phyloP scores from a whole-genome alignment of 1,139 yeast genomes.

The Kluyveromyces sp. region DNA sequence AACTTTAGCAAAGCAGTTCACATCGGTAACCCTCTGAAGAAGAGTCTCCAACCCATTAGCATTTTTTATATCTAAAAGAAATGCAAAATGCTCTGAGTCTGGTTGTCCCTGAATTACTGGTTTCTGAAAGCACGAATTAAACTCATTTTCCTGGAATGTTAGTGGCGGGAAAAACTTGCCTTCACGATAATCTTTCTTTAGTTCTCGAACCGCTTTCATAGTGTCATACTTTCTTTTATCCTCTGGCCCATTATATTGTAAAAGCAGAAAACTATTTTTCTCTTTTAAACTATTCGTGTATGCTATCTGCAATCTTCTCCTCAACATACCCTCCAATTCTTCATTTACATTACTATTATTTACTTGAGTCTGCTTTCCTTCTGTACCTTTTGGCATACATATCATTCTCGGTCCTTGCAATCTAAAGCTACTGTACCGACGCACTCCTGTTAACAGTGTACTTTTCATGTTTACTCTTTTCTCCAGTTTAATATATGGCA shows the following conservation, averaged over 20 bases:
- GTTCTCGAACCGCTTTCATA: too few species aligned
- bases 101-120: too few species aligned
- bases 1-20: background rate
- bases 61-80: background rate
- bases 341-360: background rate
- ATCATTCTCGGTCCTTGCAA: background rate
- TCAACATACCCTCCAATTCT: background rate
- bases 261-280: background rate
- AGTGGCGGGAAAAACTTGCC: too few species aligned
- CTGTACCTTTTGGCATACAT: background rate
- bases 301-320: background rate
- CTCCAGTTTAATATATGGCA: too few species aligned
- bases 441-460: background rate
- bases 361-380: background rate
- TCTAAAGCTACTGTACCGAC: background rate
- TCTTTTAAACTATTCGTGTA: background rate
- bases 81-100: background rate
- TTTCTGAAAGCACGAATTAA: too few species aligned
- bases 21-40: too few species aligned
- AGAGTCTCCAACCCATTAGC: background rate
- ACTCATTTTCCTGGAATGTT: too few species aligned
- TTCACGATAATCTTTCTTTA: too few species aligned
- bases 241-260: background rate
- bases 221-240: too few species aligned
- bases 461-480: background rate